A percentile compares a stretch with the other conserved stretches of the same genome.
phyloP scores from a whole-genome alignment of 768 basidiomycete genomes.

The Boletellus emodensis region DNA sequence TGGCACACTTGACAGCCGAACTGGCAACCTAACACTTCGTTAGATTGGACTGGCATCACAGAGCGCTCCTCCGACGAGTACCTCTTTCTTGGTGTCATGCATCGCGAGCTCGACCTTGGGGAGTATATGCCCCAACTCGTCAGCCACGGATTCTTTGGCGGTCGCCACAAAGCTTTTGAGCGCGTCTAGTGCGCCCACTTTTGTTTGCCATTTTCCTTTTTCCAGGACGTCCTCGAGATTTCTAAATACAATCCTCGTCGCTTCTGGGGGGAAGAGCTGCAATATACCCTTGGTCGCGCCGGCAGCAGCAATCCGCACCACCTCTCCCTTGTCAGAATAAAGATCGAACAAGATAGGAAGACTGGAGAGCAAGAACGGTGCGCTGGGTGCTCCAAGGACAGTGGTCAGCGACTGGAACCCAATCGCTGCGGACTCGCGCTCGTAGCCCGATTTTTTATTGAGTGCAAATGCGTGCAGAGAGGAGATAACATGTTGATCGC shows the following conservation, averaged over 20 bases:
- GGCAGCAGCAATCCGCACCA: slow-evolving; percentile 79
- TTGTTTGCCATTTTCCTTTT: slow-evolving; percentile 88
- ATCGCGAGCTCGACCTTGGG: slow-evolving; percentile 86
- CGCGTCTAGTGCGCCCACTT: slow-evolving; percentile 89
- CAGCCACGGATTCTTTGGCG: slow-evolving; percentile 74
- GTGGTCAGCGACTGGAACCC: slow-evolving; percentile 72
- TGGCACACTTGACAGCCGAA: slow-evolving; percentile 86
- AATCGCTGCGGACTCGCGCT: slow-evolving; percentile 83
- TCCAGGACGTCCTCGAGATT: slow-evolving; percentile 72
- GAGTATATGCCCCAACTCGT: slow-evolving; percentile 73
- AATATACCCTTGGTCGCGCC: slow-evolving; percentile 80
- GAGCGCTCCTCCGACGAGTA: slow-evolving; percentile 29
- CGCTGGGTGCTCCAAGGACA: slow-evolving; percentile 64
- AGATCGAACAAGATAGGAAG: slow-evolving; percentile 78
- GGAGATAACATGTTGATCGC: slow-evolving; percentile 58
- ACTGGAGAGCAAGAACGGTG: slow-evolving; percentile 72
- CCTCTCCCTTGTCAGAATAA: slow-evolving; percentile 91
- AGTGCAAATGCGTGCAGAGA: slow-evolving; percentile 66
- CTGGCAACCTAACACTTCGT: slow-evolving; percentile 60
- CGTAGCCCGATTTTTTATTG: slow-evolving; percentile 85
- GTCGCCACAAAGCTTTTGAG: slow-evolving; percentile 69
- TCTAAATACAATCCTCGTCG: slow-evolving; percentile 64
- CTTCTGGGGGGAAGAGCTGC: slow-evolving; percentile 80
- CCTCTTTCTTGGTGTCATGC: slow-evolving; percentile 97
- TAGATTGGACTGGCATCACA: slow-evolving; percentile 1